Percentiles rank a stretch among this genome's conserved stretches.
phyloP scores from a whole-genome alignment of 2,329 filamentous ascomycete genomes.

The Diatrype stigma region DNA sequence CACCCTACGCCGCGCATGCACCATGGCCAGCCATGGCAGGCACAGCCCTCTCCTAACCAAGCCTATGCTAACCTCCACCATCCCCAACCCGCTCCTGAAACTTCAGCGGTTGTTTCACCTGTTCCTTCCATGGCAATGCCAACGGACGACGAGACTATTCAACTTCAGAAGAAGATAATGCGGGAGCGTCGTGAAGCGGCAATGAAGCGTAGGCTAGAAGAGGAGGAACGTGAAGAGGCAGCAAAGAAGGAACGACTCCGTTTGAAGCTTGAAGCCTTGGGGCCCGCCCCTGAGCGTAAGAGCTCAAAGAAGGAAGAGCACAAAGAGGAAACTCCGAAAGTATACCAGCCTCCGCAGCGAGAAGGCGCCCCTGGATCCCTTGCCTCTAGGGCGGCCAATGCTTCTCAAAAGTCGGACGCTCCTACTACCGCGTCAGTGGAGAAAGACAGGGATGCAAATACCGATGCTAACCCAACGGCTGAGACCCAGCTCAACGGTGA shows the following conservation, averaged over 20 bases:
- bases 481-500: constrained; percentile 34
- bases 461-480: constrained; percentile 19
- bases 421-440: not conserved
- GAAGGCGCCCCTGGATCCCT: constrained; percentile 18
- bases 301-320: constrained; percentile 52
- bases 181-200: constrained; percentile 65
- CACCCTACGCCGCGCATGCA: constrained; percentile 23
- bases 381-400: constrained; percentile 11
- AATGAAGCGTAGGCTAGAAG: constrained; percentile 62
- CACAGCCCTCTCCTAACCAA: constrained; percentile 41
- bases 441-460: not conserved
- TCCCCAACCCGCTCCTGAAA: constrained; percentile 26
- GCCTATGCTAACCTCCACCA: constrained; percentile 37
- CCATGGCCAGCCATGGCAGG: constrained; percentile 34
- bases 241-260: constrained; percentile 66
- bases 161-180: constrained; percentile 69
- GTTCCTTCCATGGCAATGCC: constrained; percentile 26
- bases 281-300: constrained; percentile 58
- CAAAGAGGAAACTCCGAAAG: constrained; percentile 20
- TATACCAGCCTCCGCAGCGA: constrained; percentile 13
- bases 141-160: constrained; percentile 51
- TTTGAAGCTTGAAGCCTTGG: constrained; percentile 67
- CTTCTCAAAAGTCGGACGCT: not conserved
- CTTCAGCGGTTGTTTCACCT: constrained; percentile 6
- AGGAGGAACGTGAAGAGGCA: constrained; percentile 70